These are phyloP conservation scores for Aspergillus sp. DNA, from an alignment of 2,329 filamentous ascomycete species.

Conservation along the genomic window DNA sequence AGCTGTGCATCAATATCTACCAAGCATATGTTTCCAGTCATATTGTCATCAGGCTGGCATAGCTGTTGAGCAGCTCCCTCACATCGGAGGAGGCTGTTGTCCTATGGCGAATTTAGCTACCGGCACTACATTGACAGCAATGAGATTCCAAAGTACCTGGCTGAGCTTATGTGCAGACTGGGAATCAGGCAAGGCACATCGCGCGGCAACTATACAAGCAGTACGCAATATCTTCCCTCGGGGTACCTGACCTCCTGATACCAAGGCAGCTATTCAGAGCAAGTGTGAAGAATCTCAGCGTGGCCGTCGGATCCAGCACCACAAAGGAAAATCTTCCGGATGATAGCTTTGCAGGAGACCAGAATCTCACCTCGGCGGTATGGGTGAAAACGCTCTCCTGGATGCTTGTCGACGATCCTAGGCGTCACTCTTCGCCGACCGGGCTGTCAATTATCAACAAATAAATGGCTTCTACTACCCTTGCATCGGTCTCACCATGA, in stretches of 20 bases:
- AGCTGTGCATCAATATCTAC: too few species aligned
- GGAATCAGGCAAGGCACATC: constrained; percentile 30
- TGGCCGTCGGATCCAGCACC: constrained; percentile 44
- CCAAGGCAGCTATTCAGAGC: constrained; percentile 22
- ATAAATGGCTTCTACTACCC: constrained; percentile 25
- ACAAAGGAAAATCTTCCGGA: constrained; percentile 45
- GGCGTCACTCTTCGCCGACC: constrained; percentile 43
- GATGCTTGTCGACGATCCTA: constrained; percentile 42
- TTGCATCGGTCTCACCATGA: constrained; percentile 25
- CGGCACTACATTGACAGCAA: constrained; percentile 40
- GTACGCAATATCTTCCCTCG: constrained; percentile 35
- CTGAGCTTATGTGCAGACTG: constrained; percentile 30
- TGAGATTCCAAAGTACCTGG: constrained; percentile 34
- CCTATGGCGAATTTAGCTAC: constrained; percentile 18
- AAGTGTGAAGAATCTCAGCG: constrained; percentile 28
- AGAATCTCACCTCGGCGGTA: constrained; percentile 43
- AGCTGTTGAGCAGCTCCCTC: too few species aligned
- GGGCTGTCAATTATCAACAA: constrained; percentile 41
- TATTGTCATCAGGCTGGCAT: too few species aligned
- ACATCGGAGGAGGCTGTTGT: too few species aligned
- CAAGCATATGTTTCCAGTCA: too few species aligned
- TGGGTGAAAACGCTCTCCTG: constrained; percentile 33
- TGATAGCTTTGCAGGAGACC: constrained; percentile 44
- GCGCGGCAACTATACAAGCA: constrained; percentile 30
- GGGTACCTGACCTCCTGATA: constrained; percentile 34